phyloP scores from a whole-genome alignment of 768 basidiomycete genomes.

The Tylopilus cervinicoccineus region DNA sequence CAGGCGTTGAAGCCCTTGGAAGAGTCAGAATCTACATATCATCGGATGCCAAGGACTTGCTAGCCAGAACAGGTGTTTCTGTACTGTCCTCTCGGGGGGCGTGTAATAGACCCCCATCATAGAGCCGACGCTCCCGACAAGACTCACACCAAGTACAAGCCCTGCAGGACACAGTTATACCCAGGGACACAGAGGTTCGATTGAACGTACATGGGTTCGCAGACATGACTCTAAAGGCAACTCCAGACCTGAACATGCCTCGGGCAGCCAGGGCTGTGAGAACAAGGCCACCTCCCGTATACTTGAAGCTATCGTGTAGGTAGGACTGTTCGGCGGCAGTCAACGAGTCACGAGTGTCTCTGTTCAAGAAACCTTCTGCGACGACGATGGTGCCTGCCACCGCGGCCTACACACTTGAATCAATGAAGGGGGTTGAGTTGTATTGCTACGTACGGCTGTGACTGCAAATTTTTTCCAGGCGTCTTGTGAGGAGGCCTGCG shows the following conservation, averaged over 20 bases:
- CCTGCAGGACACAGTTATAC: conserved; percentile 37
- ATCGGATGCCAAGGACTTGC: conserved; percentile 35
- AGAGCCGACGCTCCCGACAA: conserved; percentile 73
- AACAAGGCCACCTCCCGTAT: conserved; percentile 75
- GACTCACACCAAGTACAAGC: conserved; percentile 78
- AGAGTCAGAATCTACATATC: conserved; percentile 1
- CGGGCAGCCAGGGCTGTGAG: conserved; percentile 79
- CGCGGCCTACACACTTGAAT: conserved; percentile 45
- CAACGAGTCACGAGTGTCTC: conserved; percentile 71
- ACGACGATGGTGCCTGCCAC: conserved; percentile 68
- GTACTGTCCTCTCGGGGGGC: conserved; percentile 66
- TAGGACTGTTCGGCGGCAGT: conserved; percentile 60
- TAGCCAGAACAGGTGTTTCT: conserved; percentile 81
- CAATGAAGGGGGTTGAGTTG: background rate
- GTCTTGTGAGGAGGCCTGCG: conserved; percentile 37
- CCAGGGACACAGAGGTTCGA: background rate
- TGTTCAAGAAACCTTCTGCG: conserved; percentile 64
- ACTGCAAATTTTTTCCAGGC: conserved; percentile 49
- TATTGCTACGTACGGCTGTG: conserved; percentile 43
- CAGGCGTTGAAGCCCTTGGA: conserved; percentile 75
- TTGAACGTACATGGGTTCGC: conserved; percentile 69
- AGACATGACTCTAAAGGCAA: conserved; percentile 71
- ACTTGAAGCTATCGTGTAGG: conserved; percentile 76
- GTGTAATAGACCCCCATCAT: conserved; percentile 85
- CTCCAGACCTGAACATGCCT: conserved; percentile 66